Conservation (phyloP, 805 yeast species). For the Schwanniomyces vanrijiae region DNA sequence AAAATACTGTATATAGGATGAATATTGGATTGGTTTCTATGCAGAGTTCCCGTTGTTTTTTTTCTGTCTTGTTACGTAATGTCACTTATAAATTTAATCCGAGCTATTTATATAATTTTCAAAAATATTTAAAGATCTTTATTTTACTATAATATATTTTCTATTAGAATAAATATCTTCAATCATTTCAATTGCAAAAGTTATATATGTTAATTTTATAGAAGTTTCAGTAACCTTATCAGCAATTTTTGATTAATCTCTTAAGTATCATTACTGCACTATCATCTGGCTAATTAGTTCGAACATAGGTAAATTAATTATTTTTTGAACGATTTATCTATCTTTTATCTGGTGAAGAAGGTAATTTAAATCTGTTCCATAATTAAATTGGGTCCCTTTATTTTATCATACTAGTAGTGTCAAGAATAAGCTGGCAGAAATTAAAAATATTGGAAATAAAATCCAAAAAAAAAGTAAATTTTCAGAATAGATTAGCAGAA, state of each 20-base stretch:
- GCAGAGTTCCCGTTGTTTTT: too few relatives aligned
- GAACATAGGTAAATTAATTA: neutral
- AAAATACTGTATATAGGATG: too few relatives aligned
- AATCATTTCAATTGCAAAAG: neutral
- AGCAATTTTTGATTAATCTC: neutral
- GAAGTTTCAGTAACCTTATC: neutral
- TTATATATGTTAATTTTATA: neutral
- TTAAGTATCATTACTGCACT: neutral
- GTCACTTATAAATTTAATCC: too few relatives aligned
- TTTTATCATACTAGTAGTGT: too few relatives aligned
- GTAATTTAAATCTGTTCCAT: constrained; percentile 22
- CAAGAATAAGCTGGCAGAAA: constrained; percentile 4
- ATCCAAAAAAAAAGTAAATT: neutral
- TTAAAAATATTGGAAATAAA: neutral
- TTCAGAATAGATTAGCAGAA: neutral
- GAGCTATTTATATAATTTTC: neutral
- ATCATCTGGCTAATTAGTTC: neutral
- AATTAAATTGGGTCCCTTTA: too few relatives aligned
- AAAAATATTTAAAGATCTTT: neutral
- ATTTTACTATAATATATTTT: neutral
- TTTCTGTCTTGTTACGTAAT: too few relatives aligned
- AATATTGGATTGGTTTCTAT: too few relatives aligned
- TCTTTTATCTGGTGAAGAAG: neutral
- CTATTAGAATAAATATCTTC: neutral
- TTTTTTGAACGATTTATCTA: neutral